phyloP scores from a whole-genome alignment of 306 rosid genomes.

The Cicer bijugum region DNA sequence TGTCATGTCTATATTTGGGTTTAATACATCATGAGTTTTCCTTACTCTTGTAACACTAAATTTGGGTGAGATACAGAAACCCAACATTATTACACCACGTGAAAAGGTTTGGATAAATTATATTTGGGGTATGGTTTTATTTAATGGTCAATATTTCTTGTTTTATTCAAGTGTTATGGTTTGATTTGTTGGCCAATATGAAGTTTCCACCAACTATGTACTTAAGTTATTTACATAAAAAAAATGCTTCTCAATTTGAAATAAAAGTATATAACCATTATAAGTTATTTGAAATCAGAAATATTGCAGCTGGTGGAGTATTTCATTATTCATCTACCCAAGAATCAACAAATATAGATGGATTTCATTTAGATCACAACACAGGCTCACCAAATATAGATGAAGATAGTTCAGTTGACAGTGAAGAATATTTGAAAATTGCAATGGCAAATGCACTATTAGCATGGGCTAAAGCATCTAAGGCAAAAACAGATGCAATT shows the following conservation, averaged over 20 bases:
- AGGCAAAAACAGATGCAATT: not conserved
- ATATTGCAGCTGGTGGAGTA: not conserved
- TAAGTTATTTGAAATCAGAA: not conserved
- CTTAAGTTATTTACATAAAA: not conserved
- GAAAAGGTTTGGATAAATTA: not conserved
- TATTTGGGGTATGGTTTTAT: not conserved
- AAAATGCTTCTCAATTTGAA: not conserved
- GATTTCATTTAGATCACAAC: not conserved
- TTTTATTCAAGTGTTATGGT: no score
- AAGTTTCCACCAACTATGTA: not conserved
- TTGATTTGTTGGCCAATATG: not conserved
- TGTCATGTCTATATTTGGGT: no score
- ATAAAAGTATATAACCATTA: not conserved
- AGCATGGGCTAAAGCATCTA: not conserved
- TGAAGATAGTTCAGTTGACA: not conserved
- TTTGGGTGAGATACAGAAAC: not conserved
- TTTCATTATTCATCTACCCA: not conserved
- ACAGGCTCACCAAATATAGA: not conserved
- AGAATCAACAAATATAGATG: not conserved
- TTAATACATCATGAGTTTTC: no score
- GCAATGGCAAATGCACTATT: not conserved
- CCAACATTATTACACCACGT: not conserved
- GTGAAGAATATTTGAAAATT: not conserved
- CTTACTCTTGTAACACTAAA: not conserved
- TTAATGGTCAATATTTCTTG: no score